Percentiles rank a stretch among this genome's conserved stretches.
Conservation (phyloP, 2,329 filamentous ascomycete species). For the Stagonosporopsis rhizophila region DNA sequence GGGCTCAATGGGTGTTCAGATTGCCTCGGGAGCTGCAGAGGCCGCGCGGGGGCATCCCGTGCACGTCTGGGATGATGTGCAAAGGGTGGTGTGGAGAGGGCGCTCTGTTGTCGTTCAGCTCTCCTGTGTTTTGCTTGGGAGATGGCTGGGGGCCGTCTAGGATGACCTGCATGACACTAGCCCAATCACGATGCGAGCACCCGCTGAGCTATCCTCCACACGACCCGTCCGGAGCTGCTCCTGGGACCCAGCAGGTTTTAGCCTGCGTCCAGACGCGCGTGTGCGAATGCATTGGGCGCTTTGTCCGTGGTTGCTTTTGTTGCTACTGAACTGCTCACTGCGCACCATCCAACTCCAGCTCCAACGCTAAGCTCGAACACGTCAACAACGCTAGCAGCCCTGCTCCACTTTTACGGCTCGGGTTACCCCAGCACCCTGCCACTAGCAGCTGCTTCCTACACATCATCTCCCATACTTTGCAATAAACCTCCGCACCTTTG, state of each 20-base stretch:
- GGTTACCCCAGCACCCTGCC: constrained; percentile 11
- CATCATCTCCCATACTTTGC: constrained; percentile 35
- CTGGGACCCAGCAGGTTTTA: no score
- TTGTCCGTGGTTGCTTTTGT: no score
- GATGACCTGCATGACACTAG: constrained; percentile 19
- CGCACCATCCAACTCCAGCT: not conserved
- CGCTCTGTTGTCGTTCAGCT: constrained; percentile 18
- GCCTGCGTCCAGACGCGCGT: constrained; percentile 4
- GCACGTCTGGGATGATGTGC: constrained; percentile 36
- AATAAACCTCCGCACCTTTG: constrained; percentile 43
- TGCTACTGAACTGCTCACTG: not conserved
- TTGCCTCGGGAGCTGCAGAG: constrained; percentile 37
- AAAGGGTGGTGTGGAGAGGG: constrained; percentile 29
- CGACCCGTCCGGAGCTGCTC: constrained; percentile 29
- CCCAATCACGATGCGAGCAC: constrained; percentile 16
- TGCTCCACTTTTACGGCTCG: constrained; percentile 16
- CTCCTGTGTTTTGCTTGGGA: constrained; percentile 16
- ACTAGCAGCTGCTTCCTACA: constrained; percentile 2
- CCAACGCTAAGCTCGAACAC: constrained; percentile 8
- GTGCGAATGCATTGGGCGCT: constrained; percentile 14
- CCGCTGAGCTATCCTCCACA: constrained; percentile 24
- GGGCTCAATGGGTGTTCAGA: constrained; percentile 30
- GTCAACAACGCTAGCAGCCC: constrained; percentile 14
- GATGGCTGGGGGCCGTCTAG: constrained; percentile 19
- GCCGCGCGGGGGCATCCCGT: constrained; percentile 45